Evolutionary conservation across 495 filamentous ascomycete genomes (phyloP).

Genomic region (Penicillium malachiteum): DNA sequence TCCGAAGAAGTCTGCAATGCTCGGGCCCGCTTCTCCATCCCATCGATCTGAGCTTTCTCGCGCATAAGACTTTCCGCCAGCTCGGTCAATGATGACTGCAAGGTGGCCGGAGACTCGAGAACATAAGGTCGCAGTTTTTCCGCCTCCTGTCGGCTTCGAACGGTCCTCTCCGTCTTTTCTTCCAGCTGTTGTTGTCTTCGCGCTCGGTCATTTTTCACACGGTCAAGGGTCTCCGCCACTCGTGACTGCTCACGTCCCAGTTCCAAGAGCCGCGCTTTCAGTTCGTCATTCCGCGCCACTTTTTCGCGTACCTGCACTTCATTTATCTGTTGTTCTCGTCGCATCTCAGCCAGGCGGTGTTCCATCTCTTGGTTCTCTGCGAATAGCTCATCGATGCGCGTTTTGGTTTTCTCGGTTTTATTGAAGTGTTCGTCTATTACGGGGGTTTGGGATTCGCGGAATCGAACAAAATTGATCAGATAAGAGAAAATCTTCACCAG

Average conservation of each 20-base stretch:
- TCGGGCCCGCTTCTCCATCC: conserved; percentile 77
- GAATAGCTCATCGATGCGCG: conserved; percentile 81
- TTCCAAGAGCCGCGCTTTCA: conserved; percentile 75
- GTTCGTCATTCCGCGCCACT: conserved; percentile 75
- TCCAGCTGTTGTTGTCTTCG: conserved; percentile 70
- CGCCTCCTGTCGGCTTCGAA: conserved; percentile 68
- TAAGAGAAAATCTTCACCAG: conserved; percentile 92
- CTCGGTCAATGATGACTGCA: conserved; percentile 80
- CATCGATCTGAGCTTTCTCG: conserved; percentile 82
- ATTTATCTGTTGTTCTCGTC: conserved; percentile 68
- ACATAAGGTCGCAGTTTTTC: conserved; percentile 90
- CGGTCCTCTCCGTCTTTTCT: conserved; percentile 68
- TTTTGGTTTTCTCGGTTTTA: conserved; percentile 79
- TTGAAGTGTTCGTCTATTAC: conserved; percentile 92
- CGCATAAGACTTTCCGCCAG: conserved; percentile 69
- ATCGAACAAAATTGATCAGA: conserved; percentile 96
- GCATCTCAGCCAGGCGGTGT: conserved; percentile 75
- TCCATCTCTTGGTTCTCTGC: conserved; percentile 85
- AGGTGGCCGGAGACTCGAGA: conserved; percentile 75
- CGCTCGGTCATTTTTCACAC: conserved; percentile 68
- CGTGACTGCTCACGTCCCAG: conserved; percentile 74
- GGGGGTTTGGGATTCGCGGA: conserved; percentile 82
- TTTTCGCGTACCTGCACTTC: conserved; percentile 79
- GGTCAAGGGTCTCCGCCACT: conserved; percentile 73
- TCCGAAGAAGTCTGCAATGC: conserved; percentile 91